Evolutionary conservation across 306 rosid species (phyloP), one percentile per base, ranked within the genome.

Genomic region (Acacia acuminata): DNA sequence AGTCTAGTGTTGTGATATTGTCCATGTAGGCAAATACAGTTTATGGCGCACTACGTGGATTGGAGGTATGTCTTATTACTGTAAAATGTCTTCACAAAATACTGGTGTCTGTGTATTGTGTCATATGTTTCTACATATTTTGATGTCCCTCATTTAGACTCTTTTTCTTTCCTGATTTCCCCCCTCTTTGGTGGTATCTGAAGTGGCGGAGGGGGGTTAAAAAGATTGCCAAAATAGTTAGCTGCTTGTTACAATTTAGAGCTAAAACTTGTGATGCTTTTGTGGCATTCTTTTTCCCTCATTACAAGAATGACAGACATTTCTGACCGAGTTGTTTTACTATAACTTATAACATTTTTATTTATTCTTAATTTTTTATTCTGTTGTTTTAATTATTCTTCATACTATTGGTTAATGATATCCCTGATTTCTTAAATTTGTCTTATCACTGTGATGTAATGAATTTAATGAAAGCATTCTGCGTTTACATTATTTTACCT

Each of bases 11-110:
- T 72, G 61, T 40, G 68, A 66, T 55, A 75, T 79, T 76, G 34
- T 64, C 51, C 66, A 32, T 79, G 86, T 65, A 87, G 90, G 90
- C 90, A 72, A 85, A 85, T 67, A 87, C 88, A 2, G 86, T 85
- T 32, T 87, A 82, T 68, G 90, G 90, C 34, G 88, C 90, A 66
- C 71, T 87, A 81, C 90, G 85, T 8, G 90, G 90, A 76, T 58
- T 87, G 71, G 90, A 87, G 90, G 88, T 84, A 82, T 72, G 88
- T 79, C 72, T 56, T 44, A 7, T 24, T 24, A 44, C 76, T 24
- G 36, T n/a, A 4, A 12, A 71, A 14, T 44, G 19, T 71, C n/a
- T 44, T 45, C 58, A 10, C 56, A 71, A n/a, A 24, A 14, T 24
- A 25, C 3, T 8, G 25, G 4, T 71, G 58, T 45, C 22, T 3